Conservation (phyloP, 139 green algal species). For the Coelastrella sp. region DNA sequence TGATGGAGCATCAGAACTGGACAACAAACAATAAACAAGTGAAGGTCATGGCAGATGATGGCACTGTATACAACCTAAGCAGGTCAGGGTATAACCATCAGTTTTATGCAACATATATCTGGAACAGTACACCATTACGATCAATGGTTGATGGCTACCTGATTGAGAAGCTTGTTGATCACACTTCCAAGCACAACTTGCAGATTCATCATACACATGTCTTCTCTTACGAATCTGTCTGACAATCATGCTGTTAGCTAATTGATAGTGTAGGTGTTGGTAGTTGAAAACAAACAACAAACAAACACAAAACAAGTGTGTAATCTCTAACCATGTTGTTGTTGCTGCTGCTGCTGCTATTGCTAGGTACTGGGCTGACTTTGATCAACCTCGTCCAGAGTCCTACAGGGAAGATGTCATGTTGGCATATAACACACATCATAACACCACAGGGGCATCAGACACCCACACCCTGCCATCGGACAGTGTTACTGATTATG, state of each 20-base stretch:
- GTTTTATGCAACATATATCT: neutral
- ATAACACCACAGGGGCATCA: neutral
- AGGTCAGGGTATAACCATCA: constrained; percentile 5
- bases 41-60: constrained; percentile 40
- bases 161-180: no score
- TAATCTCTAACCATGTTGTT: no score
- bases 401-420: constrained; percentile 63
- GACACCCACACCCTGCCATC: neutral
- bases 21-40: constrained; percentile 64
- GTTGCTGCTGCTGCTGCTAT: neutral
- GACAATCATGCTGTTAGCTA: no score
- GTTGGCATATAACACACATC: neutral
- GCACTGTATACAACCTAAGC: constrained; percentile 6
- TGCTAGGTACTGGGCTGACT: constrained; percentile 86
- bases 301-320: no score
- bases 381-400: constrained; percentile 84
- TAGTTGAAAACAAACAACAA: no score
- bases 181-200: no score
- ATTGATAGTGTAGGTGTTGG: no score
- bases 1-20: constrained; percentile 85
- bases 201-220: no score
- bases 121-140: no score
- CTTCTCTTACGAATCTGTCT: no score
- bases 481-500: no score
- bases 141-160: no score